Evolutionary conservation across 768 basidiomycete species (phyloP).

Genomic region (Auriscalpium orientale): DNA sequence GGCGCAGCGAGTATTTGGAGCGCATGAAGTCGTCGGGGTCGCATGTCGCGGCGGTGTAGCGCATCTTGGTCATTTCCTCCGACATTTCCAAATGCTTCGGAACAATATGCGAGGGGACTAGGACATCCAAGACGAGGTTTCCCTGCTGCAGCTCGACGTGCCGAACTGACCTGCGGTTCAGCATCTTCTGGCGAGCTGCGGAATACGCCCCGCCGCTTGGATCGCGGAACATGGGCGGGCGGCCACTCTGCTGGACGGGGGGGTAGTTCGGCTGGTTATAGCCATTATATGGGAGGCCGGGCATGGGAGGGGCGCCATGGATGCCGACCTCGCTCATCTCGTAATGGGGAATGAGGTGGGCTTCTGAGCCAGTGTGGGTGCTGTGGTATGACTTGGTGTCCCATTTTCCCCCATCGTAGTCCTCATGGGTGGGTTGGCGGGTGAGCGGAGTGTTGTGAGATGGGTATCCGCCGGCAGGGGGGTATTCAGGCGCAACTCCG

Average conservation of each 20-base stretch:
- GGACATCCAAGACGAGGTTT: conserved; percentile 79
- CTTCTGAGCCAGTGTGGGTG: conserved; percentile 61
- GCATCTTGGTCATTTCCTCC: conserved; percentile 77
- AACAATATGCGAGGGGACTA: conserved; percentile 70
- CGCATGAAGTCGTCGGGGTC: conserved; percentile 85
- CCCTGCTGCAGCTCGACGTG: conserved; percentile 77
- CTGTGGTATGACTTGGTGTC: conserved; percentile 56
- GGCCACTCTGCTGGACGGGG: conserved; percentile 34
- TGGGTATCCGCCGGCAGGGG: conserved; percentile 11
- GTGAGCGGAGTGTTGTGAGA: not conserved
- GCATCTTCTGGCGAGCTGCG: conserved; percentile 66
- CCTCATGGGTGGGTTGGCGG: conserved; percentile 5
- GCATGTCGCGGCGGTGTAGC: conserved; percentile 84
- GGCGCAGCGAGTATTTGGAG: conserved; percentile 69
- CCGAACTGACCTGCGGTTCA: conserved; percentile 72
- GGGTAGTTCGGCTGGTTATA: conserved; percentile 44
- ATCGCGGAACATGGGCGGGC: conserved; percentile 40
- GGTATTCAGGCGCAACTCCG: conserved; percentile 11
- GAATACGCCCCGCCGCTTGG: conserved; percentile 52
- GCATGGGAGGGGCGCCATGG: conserved; percentile 41
- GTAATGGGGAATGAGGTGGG: conserved; percentile 57
- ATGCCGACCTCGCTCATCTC: conserved; percentile 45
- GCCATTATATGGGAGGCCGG: conserved; percentile 40
- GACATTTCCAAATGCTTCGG: conserved; percentile 53
- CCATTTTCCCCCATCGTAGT: conserved; percentile 27